Evolutionary conservation across 2,329 filamentous ascomycete genomes (phyloP).

Genomic region (Stachybotrys echinatus): DNA sequence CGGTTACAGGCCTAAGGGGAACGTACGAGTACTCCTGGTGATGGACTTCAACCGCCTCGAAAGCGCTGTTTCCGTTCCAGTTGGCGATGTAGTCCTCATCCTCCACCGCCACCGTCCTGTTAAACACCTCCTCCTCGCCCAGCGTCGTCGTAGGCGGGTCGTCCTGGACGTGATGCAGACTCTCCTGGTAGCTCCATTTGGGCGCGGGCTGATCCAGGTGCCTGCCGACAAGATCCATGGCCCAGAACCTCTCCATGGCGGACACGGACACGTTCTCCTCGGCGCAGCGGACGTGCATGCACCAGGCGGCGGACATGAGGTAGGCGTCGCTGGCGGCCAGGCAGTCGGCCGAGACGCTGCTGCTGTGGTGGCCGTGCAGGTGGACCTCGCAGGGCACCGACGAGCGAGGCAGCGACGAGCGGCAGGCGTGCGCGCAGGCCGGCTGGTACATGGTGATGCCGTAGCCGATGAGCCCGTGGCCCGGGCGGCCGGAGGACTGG

Average conservation of each 20-base stretch:
- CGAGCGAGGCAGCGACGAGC: constrained; percentile 26
- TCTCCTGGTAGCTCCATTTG: constrained; percentile 7
- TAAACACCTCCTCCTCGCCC: constrained; percentile 1
- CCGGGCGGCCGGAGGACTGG: constrained; percentile 3
- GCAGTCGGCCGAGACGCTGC: constrained; percentile 7
- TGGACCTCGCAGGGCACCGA: constrained; percentile 6
- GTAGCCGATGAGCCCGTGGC: constrained; percentile 16
- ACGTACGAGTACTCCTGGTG: constrained; percentile 6
- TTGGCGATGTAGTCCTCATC: constrained; percentile 6
- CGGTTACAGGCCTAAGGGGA: no score
- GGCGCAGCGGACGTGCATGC: constrained; percentile 10
- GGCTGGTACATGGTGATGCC: constrained; percentile 55
- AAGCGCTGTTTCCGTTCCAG: constrained; percentile 5
- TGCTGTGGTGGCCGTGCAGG: constrained; percentile 2
- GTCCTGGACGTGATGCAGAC: constrained; percentile 1
- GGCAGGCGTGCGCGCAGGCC: constrained; percentile 57
- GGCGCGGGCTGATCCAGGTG: constrained; percentile 6
- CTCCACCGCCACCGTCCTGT: constrained; percentile 5
- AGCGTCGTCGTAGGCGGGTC: neutral
- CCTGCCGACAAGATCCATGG: constrained; percentile 8
- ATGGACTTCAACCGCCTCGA: constrained; percentile 4
- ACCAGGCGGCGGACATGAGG: constrained; percentile 14
- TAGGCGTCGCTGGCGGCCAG: constrained; percentile 10
- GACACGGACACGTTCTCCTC: constrained; percentile 1
- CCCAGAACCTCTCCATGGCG: constrained; percentile 14